A percentile compares a stretch with the other conserved stretches of the same genome.
Conservation (phyloP, 176 grass and related monocot genomes). For the Dendrocalamus sinicus region DNA sequence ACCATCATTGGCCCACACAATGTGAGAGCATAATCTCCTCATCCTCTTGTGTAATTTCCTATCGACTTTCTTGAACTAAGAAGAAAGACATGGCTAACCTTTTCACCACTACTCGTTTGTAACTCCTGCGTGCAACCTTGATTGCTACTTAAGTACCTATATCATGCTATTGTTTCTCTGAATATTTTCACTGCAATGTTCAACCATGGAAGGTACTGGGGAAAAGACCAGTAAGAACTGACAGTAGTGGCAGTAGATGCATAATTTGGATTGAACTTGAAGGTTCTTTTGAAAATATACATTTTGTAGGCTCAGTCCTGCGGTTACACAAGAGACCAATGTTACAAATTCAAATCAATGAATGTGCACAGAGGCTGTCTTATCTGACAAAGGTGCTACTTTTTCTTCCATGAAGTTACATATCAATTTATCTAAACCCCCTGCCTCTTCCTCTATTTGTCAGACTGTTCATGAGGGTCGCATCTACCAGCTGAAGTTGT, state of each 20-base stretch:
- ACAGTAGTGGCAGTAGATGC: neutral
- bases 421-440: neutral
- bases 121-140: neutral
- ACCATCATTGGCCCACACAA: conserved; percentile 84
- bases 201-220: neutral
- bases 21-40: conserved; percentile 45
- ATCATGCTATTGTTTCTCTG: neutral
- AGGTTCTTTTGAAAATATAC: neutral
- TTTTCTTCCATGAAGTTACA: neutral
- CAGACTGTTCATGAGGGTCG: conserved; percentile 88
- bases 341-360: neutral
- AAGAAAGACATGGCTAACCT: neutral
- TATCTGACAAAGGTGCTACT: neutral
- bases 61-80: neutral
- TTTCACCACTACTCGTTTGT: neutral
- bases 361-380: neutral
- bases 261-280: neutral
- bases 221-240: neutral
- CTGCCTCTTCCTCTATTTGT: neutral
- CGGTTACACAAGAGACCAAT: neutral
- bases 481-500: conserved; percentile 82
- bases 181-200: neutral
- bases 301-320: neutral
- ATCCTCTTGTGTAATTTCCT: neutral
- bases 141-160: neutral